These are phyloP conservation scores for Hymenoscyphus fraxineus DNA, from an alignment of 2,329 filamentous ascomycete genomes.

Conservation along the genomic window DNA sequence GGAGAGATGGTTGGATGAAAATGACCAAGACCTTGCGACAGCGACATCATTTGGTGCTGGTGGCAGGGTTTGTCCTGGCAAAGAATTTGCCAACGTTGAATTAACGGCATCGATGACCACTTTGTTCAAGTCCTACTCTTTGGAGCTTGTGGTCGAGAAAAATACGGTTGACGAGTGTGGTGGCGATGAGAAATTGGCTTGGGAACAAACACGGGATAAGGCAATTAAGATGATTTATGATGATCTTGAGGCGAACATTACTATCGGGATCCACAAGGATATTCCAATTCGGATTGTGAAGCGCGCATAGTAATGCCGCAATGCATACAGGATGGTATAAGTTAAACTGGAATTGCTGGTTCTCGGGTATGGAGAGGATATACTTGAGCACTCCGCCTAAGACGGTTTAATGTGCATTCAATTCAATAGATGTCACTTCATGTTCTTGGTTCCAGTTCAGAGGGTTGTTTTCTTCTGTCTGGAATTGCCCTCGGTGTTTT, in stretches of 20 bases:
- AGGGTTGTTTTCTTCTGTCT: background rate
- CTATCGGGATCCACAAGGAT: slow-evolving; percentile 9
- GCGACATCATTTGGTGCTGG: slow-evolving; percentile 7
- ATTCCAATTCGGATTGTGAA: slow-evolving; percentile 6
- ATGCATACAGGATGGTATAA: background rate
- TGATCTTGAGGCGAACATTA: slow-evolving; percentile 9
- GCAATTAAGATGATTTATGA: slow-evolving; percentile 9
- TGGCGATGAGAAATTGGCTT: slow-evolving; percentile 9
- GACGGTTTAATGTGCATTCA: background rate
- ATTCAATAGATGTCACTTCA: background rate
- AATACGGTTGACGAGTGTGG: slow-evolving; percentile 3
- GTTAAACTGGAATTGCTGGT: background rate
- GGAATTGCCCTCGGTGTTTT: background rate
- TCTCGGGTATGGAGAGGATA: background rate
- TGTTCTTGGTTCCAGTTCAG: background rate
- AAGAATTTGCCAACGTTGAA: slow-evolving; percentile 7
- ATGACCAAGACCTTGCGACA: background rate
- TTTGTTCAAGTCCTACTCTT: slow-evolving; percentile 10
- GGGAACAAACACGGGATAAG: slow-evolving; percentile 7
- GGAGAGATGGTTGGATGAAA: background rate
- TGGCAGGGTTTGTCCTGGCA: slow-evolving; percentile 3
- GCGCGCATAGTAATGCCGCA: background rate
- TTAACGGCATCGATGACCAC: slow-evolving; percentile 4
- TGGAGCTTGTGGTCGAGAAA: slow-evolving; percentile 6
- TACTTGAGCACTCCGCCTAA: background rate